Base-by-base conservation (phyloP, 2,329 filamentous ascomycete species). In the Aureobasidium leucospermi region DNA sequence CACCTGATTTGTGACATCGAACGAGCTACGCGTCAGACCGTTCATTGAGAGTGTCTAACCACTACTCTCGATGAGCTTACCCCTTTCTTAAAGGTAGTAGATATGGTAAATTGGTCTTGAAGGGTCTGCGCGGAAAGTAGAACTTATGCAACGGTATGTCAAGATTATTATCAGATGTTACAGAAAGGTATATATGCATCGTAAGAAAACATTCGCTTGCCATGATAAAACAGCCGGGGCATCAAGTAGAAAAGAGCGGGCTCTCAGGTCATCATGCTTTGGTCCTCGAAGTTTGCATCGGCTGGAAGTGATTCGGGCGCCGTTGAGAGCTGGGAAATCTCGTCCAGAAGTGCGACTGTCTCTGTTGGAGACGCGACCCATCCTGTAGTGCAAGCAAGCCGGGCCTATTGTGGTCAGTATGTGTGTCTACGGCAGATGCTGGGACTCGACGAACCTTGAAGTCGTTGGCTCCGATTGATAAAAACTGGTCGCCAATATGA, bases 361-460 rank as follows among this genome's bases (percentile, higher is more conserved):
- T 99, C 94, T 0, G 82, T 79, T 0, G 94, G 94, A 69, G 85
- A 96, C 1, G 94, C 93, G 65, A 99, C 96, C 94, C 94, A 99
- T 1, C 93, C 92, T 23, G 94, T 97, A 0, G 93, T 96, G 36
- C 90, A 94, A 19, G 95, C 92, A 67, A 91, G 83, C 32, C 93
- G 81, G 7, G 93, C 94, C 77, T 79, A 48, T 65, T 9, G 15
- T 42, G 8, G 48, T 63, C 39, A 63, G 58, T 41, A 28, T 58
- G 16, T 56, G 38, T 9, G 16, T 45, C 23, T 23, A 23, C 3
- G 23, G 5, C 3, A 46, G 1, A 6, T 13, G 9, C 13, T 19
- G 4, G 10, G 15, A 41, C 1, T 7, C 4, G 6, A 43, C 29
- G 34, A 32, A 55, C 89, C 78, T 96, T 96, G 79, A 97, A 99